Conservation (phyloP, 2,329 filamentous ascomycete species). For the Rhinocladiella similis region DNA sequence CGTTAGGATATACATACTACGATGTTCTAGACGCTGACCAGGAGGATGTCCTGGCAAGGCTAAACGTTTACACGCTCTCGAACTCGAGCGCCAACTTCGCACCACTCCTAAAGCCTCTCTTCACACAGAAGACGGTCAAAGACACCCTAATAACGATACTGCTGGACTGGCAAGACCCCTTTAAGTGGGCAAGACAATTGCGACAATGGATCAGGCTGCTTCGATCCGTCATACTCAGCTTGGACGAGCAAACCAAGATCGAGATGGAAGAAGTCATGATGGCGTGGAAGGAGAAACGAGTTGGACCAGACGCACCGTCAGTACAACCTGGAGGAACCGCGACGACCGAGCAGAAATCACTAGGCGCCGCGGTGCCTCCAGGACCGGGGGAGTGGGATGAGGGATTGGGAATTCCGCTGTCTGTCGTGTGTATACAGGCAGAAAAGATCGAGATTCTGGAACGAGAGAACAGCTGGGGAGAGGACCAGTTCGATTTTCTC, state of each 20-base stretch:
- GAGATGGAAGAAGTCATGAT: constrained; percentile 85
- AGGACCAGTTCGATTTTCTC: constrained; percentile 94
- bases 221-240: constrained; percentile 70
- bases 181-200: constrained; percentile 86
- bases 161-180: constrained; percentile 94
- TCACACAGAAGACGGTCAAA: constrained; percentile 79
- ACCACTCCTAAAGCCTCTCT: constrained; percentile 76
- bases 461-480: constrained; percentile 88
- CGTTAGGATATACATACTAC: constrained; percentile 91
- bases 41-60: constrained; percentile 89
- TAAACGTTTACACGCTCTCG: constrained; percentile 86
- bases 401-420: constrained; percentile 79
- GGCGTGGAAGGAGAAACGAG: constrained; percentile 72
- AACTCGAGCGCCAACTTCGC: constrained; percentile 80
- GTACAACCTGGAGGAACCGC: constrained; percentile 63
- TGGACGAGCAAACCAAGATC: constrained; percentile 74
- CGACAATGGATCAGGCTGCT: constrained; percentile 87
- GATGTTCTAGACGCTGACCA: constrained; percentile 92
- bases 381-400: constrained; percentile 94
- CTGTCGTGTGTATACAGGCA: constrained; percentile 89
- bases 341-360: constrained; percentile 48
- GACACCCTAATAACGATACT: constrained; percentile 87
- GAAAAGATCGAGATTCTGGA: constrained; percentile 90
- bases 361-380: constrained; percentile 51
- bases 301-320: constrained; percentile 51